Evolutionary conservation across 2,329 filamentous ascomycete genomes (phyloP).

Genomic region (Mycosphaerella arachidis): DNA sequence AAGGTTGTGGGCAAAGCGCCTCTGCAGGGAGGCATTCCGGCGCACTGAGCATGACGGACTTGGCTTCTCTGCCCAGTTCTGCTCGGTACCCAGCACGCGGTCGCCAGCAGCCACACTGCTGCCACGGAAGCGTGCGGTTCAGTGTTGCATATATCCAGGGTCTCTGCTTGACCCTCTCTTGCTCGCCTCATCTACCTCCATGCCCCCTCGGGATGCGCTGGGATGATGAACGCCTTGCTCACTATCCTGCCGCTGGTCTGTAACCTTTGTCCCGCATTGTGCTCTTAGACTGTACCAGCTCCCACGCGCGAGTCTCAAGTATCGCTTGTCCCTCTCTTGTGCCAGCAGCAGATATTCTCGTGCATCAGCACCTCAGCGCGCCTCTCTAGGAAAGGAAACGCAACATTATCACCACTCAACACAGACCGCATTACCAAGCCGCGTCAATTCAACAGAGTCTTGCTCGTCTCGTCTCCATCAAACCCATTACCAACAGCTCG

Average conservation of each 20-base stretch:
- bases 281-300: not conserved
- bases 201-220: conserved; percentile 14
- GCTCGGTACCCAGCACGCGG: not conserved
- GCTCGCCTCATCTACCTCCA: conserved; percentile 4
- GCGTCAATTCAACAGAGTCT: not conserved
- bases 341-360: not conserved
- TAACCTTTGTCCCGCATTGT: conserved; percentile 15
- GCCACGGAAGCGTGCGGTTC: conserved; percentile 2
- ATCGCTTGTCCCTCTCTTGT: not conserved
- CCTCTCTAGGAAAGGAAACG: not conserved
- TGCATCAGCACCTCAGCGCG: not conserved
- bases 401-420: not conserved
- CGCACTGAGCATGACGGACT: conserved; percentile 1
- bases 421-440: not conserved
- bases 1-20: conserved; percentile 1
- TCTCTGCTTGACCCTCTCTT: conserved; percentile 6
- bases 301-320: not conserved
- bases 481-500: conserved; percentile 1
- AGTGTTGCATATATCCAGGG: conserved; percentile 3
- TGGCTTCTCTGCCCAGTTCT: not conserved
- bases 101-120: not conserved
- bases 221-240: conserved; percentile 15
- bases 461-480: not conserved
- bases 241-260: conserved; percentile 15
- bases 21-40: not conserved